phyloP scores from a whole-genome alignment of 768 basidiomycete species.

The Trametes sanguinea region DNA sequence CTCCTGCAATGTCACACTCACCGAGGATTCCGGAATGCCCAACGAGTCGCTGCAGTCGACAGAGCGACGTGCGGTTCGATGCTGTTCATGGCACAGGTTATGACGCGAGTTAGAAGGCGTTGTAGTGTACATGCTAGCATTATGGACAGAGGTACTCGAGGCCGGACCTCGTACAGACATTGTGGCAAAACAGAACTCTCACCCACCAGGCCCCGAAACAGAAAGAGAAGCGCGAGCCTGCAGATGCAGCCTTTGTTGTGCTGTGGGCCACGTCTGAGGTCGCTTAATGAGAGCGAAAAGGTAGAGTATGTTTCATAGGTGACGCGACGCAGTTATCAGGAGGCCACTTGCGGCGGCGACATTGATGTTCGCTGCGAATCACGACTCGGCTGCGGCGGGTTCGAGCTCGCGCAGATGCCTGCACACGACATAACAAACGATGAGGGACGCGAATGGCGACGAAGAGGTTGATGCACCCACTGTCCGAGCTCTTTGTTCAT shows the following conservation, averaged over 20 bases:
- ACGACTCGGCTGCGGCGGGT: neutral
- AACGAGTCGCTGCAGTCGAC: no score
- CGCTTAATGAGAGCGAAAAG: neutral
- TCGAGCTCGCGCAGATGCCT: slow-evolving; percentile 27
- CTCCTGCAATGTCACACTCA: no score
- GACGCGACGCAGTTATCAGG: neutral
- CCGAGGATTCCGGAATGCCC: no score
- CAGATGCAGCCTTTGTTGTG: neutral
- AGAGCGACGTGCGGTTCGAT: no score
- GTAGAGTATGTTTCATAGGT: neutral
- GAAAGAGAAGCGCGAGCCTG: neutral
- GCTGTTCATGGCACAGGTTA: no score
- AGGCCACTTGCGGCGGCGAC: no score
- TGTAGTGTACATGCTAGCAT: slow-evolving; percentile 13
- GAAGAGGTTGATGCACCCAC: slow-evolving; percentile 42
- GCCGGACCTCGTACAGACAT: neutral
- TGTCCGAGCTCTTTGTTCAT: slow-evolving; percentile 91
- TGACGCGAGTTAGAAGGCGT: slow-evolving; percentile 4
- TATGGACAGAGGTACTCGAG: slow-evolving; percentile 13
- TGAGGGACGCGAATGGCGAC: neutral
- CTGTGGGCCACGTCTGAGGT: neutral
- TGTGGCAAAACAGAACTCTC: neutral
- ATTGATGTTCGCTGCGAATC: no score
- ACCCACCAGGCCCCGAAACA: neutral
- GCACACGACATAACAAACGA: neutral